Conservation (phyloP, 495 filamentous ascomycete species). For the Trichocladium uniseriatum region DNA sequence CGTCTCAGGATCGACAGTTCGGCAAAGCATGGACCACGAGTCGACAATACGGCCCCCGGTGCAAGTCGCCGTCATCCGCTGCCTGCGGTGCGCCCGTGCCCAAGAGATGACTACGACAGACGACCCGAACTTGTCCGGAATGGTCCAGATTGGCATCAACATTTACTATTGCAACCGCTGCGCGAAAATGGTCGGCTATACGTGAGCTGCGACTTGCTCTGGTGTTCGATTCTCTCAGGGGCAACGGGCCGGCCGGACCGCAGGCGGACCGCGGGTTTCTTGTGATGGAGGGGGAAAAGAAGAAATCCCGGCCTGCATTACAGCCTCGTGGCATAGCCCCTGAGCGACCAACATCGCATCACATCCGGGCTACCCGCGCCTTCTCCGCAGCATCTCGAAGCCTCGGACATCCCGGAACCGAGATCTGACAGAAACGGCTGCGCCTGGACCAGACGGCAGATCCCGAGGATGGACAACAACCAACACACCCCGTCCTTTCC, state of each 20-base stretch:
- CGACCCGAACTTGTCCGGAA: slow-evolving; percentile 43
- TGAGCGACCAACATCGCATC: too few species aligned
- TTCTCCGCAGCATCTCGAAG: too few species aligned
- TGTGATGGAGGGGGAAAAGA: background rate
- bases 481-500: too few species aligned
- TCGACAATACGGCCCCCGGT: slow-evolving; percentile 27
- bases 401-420: too few species aligned
- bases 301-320: background rate
- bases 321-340: too few species aligned
- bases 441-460: too few species aligned
- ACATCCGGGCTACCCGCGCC: too few species aligned
- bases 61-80: slow-evolving; percentile 45
- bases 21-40: slow-evolving; percentile 36
- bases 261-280: too few species aligned
- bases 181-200: slow-evolving; percentile 61
- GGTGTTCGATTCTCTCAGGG: background rate
- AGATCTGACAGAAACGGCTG: too few species aligned
- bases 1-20: slow-evolving; percentile 14
- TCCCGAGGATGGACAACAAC: too few species aligned
- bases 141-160: slow-evolving; percentile 65
- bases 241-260: too few species aligned
- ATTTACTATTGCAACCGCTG: slow-evolving; percentile 73
- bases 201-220: slow-evolving; percentile 33
- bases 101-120: slow-evolving; percentile 48
- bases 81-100: slow-evolving; percentile 45